Evolutionary conservation across 306 rosid genomes (phyloP), one percentile per base, ranked within the genome.

Genomic region (Hylodesmum podocarpum): DNA sequence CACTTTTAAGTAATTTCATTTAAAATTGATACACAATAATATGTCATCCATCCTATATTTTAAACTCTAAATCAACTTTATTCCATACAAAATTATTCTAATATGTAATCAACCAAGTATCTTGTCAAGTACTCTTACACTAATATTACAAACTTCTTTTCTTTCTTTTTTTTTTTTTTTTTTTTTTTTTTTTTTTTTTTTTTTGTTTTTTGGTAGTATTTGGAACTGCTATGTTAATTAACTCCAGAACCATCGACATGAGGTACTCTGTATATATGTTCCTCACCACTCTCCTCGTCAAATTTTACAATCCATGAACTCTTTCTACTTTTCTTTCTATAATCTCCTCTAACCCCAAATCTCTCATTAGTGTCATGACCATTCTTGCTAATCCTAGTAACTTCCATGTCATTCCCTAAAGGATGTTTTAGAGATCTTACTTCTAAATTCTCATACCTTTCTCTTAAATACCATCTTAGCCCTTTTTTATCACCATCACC

Each of bases 211-310:
- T 13, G 40, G 4, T 11, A 8, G 44, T 31, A 37, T 13, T 31
- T 75, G 8, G 57, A 43, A 31, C 62, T 43, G 1, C 39, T n/a
- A 16, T 50, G 6, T 46, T 46, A 22, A 6, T 19, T 39, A 37
- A 75, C 41, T 41, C 82, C 27, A 43, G 12, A 16, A 41, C 76
- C 19, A 64, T 69, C 79, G 49, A 24, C 24, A 3, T 75, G 80
- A 29, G 86, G 84, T 22, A 86, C 75, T 73, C 89, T 79, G 63
- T 83, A 89, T 59, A 91, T 86, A 54, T 86, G 95, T 78, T 91
- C 93, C 57, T 88, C 95, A 39, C 95, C 94, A 66, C 87, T 87
- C 50, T 89, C 81, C 81, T 91, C 83, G 80, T 91, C 97, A 71
- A 86, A 68, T 78, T 81, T 82, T 27, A 73, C 82, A 54, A 86